phyloP scores from a whole-genome alignment of 371 early-diverging fungal species.

The Parasitella parasitica region DNA sequence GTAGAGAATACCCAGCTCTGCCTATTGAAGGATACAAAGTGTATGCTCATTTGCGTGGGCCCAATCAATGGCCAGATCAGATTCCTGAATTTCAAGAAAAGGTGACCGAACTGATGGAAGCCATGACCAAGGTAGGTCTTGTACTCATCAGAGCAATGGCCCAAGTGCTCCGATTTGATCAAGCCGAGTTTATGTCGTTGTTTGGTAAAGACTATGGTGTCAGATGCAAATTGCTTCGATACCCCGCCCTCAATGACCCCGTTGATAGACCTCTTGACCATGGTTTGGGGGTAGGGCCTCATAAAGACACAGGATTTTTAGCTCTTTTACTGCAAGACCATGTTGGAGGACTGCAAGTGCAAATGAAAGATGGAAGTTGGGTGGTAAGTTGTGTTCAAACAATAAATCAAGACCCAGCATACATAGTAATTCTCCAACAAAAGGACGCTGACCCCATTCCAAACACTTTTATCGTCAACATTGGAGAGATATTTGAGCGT shows the following conservation, averaged over 20 bases:
- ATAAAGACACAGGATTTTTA: constrained; percentile 57
- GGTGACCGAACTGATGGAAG: constrained; percentile 38
- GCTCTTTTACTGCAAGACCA: constrained; percentile 61
- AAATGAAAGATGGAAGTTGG: constrained; percentile 59
- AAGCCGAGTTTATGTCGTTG: constrained; percentile 36
- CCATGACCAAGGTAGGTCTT: constrained; percentile 46
- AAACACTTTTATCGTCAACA: constrained; percentile 65
- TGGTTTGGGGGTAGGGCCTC: constrained; percentile 56
- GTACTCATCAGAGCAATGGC: constrained; percentile 50
- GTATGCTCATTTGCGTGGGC: constrained; percentile 50
- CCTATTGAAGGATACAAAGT: constrained; percentile 33
- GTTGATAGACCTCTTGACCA: constrained; percentile 34
- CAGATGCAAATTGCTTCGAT: constrained; percentile 45
- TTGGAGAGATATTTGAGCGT: constrained; percentile 65
- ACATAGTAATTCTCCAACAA: background rate
- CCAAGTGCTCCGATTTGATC: constrained; percentile 43
- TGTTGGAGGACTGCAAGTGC: constrained; percentile 65
- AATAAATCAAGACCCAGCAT: no score
- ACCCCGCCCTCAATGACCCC: constrained; percentile 29
- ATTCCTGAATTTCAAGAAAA: constrained; percentile 45
- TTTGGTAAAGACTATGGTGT: constrained; percentile 52
- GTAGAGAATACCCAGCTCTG: constrained; percentile 41
- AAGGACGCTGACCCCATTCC: constrained; percentile 57
- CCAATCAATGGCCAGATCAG: constrained; percentile 55
- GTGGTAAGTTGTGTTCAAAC: constrained; percentile 25